Evolutionary conservation across 768 basidiomycete genomes (phyloP).

Genomic region (Tylopilus balloui): DNA sequence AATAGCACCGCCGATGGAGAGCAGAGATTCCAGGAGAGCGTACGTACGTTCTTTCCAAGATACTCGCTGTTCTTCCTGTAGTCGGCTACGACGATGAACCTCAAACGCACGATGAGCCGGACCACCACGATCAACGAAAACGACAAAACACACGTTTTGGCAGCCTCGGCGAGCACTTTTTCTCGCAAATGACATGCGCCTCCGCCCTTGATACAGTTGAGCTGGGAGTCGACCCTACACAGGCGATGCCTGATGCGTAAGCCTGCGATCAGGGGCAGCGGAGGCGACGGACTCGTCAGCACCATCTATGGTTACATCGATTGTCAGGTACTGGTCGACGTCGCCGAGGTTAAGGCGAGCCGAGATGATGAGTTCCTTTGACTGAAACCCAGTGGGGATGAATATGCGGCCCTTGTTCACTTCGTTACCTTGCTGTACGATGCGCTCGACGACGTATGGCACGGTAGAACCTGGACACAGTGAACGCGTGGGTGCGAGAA

Average conservation of each 20-base stretch:
- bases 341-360: conserved; percentile 79
- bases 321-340: conserved; percentile 78
- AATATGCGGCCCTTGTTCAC: conserved; percentile 81
- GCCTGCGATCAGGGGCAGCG: not conserved
- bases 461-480: conserved; percentile 75
- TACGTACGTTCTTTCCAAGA: conserved; percentile 76
- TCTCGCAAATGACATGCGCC: conserved; percentile 96
- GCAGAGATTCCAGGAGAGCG: not conserved
- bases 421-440: conserved; percentile 74
- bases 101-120: conserved; percentile 52
- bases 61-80: conserved; percentile 87
- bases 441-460: conserved; percentile 94
- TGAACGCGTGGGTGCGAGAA: conserved; percentile 1
- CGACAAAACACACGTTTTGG: conserved; percentile 56
- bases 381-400: conserved; percentile 94
- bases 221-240: conserved; percentile 70
- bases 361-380: conserved; percentile 87
- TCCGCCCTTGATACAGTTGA: conserved; percentile 97
- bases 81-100: conserved; percentile 87
- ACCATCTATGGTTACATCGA: conserved; percentile 97
- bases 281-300: conserved; percentile 78
- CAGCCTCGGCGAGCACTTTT: conserved; percentile 97
- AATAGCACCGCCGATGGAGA: accelerated
- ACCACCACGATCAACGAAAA: not conserved
- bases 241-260: not conserved